phyloP scores from a whole-genome alignment of 495 filamentous ascomycete species.

The Pyrenula aspistea region DNA sequence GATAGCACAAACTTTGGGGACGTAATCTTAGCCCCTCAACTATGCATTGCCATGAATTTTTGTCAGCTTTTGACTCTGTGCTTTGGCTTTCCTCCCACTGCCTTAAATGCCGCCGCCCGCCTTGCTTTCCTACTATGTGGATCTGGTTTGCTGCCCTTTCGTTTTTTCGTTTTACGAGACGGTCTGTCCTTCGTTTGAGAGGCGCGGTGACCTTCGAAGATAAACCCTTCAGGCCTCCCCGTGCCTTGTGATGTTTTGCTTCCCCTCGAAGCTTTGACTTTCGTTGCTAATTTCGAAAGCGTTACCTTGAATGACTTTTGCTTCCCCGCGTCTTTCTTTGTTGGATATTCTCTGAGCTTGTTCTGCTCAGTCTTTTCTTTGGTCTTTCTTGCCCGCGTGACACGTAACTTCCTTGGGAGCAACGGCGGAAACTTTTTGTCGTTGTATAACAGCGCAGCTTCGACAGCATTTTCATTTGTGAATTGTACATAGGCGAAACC shows the following conservation, averaged over 20 bases:
- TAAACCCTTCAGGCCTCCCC: conserved; percentile 51
- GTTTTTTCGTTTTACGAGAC: conserved; percentile 45
- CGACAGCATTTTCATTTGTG: conserved; percentile 74
- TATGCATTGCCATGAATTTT: not conserved
- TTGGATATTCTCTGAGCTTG: conserved; percentile 14
- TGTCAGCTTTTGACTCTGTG: not conserved
- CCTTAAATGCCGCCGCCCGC: conserved; percentile 58
- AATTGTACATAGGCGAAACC: conserved; percentile 98
- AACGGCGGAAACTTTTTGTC: conserved; percentile 89
- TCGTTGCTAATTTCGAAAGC: conserved; percentile 21
- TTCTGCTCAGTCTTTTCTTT: conserved; percentile 51
- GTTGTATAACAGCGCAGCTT: conserved; percentile 72
- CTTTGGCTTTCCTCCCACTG: conserved; percentile 32
- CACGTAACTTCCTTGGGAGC: conserved; percentile 77
- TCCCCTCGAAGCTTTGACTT: conserved; percentile 38
- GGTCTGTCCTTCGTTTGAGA: conserved; percentile 42
- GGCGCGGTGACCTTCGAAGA: conserved; percentile 87
- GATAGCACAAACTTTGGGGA: too few species aligned
- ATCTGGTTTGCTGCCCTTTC: conserved; percentile 48
- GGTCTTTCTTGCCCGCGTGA: conserved; percentile 68
- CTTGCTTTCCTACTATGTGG: conserved; percentile 35
- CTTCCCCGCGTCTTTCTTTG: conserved; percentile 7
- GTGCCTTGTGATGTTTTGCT: conserved; percentile 20
- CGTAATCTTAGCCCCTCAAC: too few species aligned
- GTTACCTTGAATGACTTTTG: conserved; percentile 15